Base-by-base conservation (phyloP, 495 filamentous ascomycete genomes). In the Melanomma pulvis-pyrius region DNA sequence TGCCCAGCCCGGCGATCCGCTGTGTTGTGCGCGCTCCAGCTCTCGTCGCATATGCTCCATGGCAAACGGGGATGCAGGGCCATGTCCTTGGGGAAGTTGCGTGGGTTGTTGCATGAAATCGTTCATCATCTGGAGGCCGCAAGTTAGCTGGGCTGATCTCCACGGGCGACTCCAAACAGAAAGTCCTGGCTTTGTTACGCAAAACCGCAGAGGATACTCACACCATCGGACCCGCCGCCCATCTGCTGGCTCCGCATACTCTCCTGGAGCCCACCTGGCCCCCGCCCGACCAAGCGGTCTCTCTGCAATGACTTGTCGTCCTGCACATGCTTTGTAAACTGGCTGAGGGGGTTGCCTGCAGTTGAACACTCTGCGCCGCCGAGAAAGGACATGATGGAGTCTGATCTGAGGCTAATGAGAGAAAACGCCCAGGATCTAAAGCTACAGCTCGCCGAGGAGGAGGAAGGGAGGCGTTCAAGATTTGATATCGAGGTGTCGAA, bases 341-440 rank as follows among this genome's bases (percentile, higher is more conserved):
- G 96, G 72, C 89, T 92, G 62, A 98, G 88, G 59, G 96, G 96
- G 78, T 98, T 98, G 72, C 88, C 92, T 58, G 90, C 92, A 46
- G 94, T 97, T 51, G 94, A 98, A 82, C 94, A 98, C 79, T 98
- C 94, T 69, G 92, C 90, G 70, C 93, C 93, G 78, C 90, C 91
- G 67, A 97, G 83, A 75, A 98, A 97, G 24, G 92, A 96, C 94
- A 97, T 97, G 67, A 28, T 58, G 39, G 39, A 8, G 21, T 50
- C 7, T 50, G 48, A n/a, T n/a, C n/a, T n/a, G n/a, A n/a, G n/a
- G n/a, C n/a, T n/a, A n/a, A 44, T 6, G 39, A 44, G n/a, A 17
- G 39, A 44, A n/a, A 44, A 12, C 5, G 17, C 13, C 9, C 39
- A 6, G 3, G n/a, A 24, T 51, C 3, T 26, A 51, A 4, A 11